Percentiles rank a stretch among this genome's conserved stretches.
Conservation (phyloP, 805 yeast species). For the Metschnikowia proteae region DNA sequence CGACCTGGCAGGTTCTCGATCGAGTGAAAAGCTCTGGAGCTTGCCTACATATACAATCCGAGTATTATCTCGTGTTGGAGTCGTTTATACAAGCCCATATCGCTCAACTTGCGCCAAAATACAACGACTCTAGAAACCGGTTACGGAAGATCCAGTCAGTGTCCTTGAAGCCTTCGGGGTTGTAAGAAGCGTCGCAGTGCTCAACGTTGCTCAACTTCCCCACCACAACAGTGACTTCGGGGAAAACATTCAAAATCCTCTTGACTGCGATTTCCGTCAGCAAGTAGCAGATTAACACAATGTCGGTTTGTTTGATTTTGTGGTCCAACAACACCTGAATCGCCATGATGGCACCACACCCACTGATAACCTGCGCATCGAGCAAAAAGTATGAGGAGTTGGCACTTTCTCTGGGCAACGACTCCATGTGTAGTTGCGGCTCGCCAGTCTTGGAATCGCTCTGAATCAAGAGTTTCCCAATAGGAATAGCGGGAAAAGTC, state of each 20-base stretch:
- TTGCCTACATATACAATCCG: too few relatives aligned
- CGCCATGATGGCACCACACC: slow-evolving; percentile 95
- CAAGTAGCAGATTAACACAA: slow-evolving; percentile 64
- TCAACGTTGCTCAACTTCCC: slow-evolving; percentile 56
- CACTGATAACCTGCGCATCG: slow-evolving; percentile 87
- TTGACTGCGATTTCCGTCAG: slow-evolving; percentile 78
- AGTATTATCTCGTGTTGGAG: too few relatives aligned
- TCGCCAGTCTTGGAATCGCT: slow-evolving; percentile 89
- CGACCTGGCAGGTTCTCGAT: too few relatives aligned
- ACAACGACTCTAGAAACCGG: slow-evolving; percentile 70
- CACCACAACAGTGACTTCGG: slow-evolving; percentile 61
- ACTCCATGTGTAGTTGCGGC: slow-evolving; percentile 84
- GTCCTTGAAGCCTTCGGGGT: slow-evolving; percentile 42
- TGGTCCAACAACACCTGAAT: slow-evolving; percentile 83
- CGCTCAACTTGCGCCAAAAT: slow-evolving; percentile 60
- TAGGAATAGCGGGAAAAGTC: slow-evolving; percentile 69
- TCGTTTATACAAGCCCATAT: too few relatives aligned
- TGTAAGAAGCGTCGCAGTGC: slow-evolving; percentile 21
- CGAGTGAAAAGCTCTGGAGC: too few relatives aligned
- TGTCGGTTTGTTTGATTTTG: slow-evolving; percentile 56
- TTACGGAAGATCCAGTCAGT: slow-evolving; percentile 57
- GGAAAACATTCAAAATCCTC: slow-evolving; percentile 71
- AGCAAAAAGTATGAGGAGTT: slow-evolving; percentile 56
- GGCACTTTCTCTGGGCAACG: slow-evolving; percentile 48
- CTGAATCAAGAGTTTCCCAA: slow-evolving; percentile 85